Evolutionary conservation across 2,329 filamentous ascomycete species (phyloP), one percentile per base, ranked within the genome.

Genomic region (Fusarium luffae): DNA sequence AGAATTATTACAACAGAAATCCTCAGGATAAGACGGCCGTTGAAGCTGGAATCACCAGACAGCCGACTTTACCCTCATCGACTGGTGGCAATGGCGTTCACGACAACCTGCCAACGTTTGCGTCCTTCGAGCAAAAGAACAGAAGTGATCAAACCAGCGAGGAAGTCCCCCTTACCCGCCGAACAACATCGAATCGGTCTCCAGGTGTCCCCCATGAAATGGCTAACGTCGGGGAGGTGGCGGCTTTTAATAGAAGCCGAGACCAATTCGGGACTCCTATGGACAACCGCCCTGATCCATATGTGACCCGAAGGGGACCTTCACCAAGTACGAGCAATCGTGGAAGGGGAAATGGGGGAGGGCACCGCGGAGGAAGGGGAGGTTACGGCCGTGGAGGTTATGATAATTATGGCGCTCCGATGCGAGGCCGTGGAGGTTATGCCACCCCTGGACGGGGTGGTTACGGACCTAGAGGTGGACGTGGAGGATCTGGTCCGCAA

Each of bases 1-100:
- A 96, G 75, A 96, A 94, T 77, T 98, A 92, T 78, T 98, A 97
- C 80, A 92, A 90, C 75, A 86, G 90, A 63, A 88, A 91, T 79
- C 85, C 83, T 40, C 85, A 88, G 66, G 81, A 83, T 51, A 85
- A 89, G 65, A 75, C 80, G 42, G 74, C 80, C 41, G 78, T 80
- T 7, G 78, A 80, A 40, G 78, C 81, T 5, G 78, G 81, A 3
- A 65, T 75, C 47, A 77, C 81, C 32, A 81, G 85, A 67, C 86
- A 91, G 67, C 87, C 89, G 10, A 88, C 88, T 21, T 81, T 89
- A 55, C 86, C 89, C 11, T 81, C 87, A 47, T 79, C 89, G 23
- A 86, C 86, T 75, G 86, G 86, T 46, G 84, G 84, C 42, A 85
- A 88, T 34, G 85, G 85, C 13, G 78, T 70, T 34, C 79, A 79